These are phyloP conservation scores for Silene coronaria DNA, from an alignment of 179 eudicot genomes.

Conservation along the genomic window DNA sequence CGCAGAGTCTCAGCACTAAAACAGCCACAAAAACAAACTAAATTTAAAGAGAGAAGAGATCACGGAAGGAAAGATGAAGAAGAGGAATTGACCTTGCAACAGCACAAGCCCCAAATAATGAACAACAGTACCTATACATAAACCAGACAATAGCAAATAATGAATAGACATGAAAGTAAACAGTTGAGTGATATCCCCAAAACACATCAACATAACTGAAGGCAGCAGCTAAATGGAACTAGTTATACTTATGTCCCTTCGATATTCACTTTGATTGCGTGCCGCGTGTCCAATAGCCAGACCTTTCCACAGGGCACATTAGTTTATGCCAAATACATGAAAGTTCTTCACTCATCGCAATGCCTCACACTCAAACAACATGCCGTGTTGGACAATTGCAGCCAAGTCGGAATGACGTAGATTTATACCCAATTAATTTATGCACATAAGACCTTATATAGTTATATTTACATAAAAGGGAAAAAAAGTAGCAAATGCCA, in stretches of 20 bases:
- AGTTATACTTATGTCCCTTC: not conserved
- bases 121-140: slow-evolving; percentile 64
- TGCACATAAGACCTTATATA: not conserved
- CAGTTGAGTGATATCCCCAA: not conserved
- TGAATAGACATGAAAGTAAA: slow-evolving; percentile 6
- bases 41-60: not conserved
- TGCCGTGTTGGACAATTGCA: not conserved
- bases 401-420: not conserved
- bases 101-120: slow-evolving; percentile 70
- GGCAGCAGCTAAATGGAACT: not conserved
- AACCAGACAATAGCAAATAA: slow-evolving; percentile 16
- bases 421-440: too few relatives aligned
- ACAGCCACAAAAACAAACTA: not conserved
- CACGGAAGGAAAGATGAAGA: not conserved
- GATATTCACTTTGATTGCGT: too few relatives aligned
- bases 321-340: not conserved
- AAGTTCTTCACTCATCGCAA: not conserved
- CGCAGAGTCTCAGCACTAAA: not conserved
- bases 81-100: slow-evolving; percentile 66
- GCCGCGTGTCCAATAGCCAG: not conserved
- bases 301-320: not conserved
- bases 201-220: not conserved
- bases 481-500: not conserved
- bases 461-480: not conserved
- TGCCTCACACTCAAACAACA: not conserved